Evolutionary conservation across 257 asterid species (phyloP).

Genomic region (Rubia yunnanensis): DNA sequence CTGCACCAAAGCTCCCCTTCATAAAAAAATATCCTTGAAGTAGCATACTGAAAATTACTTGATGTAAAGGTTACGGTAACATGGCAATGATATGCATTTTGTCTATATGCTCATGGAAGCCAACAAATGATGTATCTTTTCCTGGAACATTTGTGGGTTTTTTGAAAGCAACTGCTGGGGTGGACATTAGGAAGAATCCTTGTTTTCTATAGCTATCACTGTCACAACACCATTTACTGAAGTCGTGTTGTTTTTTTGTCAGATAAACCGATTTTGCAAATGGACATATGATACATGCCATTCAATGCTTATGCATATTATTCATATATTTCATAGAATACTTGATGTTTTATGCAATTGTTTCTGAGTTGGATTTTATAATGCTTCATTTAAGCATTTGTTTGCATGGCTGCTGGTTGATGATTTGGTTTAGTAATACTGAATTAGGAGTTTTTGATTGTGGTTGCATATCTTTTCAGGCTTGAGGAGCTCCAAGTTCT

Average conservation of each 20-base stretch:
- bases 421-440: neutral
- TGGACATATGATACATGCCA: neutral
- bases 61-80: neutral
- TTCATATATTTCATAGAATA: neutral
- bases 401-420: neutral
- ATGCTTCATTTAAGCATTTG: neutral
- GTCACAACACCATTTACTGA: neutral
- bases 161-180: neutral
- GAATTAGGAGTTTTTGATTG: constrained; percentile 14
- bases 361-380: neutral
- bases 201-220: neutral
- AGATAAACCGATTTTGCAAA: neutral
- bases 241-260: neutral
- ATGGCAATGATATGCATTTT: no score
- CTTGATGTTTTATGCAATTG: neutral
- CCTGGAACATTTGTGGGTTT: neutral
- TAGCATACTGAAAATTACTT: neutral
- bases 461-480: constrained; percentile 31
- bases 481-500: constrained; percentile 94
- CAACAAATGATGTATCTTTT: neutral
- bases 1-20: no score
- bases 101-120: no score
- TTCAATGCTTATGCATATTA: neutral
- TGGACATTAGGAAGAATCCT: neutral
- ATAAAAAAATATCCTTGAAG: no score